phyloP scores from a whole-genome alignment of 345 rosid genomes.

The Eucalyptus marginata region DNA sequence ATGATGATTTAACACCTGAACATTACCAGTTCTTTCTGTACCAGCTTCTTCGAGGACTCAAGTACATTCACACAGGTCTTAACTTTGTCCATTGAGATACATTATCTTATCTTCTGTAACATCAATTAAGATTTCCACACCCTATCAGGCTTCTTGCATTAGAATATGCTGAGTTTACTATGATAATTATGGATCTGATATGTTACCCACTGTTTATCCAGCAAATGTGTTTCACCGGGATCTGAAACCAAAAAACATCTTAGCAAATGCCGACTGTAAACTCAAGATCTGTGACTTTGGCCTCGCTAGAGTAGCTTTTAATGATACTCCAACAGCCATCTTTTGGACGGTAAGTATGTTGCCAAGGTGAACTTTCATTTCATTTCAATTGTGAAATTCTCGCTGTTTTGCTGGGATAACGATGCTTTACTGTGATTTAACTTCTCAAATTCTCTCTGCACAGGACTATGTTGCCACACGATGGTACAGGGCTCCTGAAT shows the following conservation, averaged over 20 bases:
- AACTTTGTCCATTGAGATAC: not conserved
- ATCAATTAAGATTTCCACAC: not conserved
- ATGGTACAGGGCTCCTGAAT: conserved; percentile 96
- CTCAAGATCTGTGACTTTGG: conserved; percentile 98
- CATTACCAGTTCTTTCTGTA: conserved; percentile 90
- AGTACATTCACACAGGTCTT: conserved; percentile 91
- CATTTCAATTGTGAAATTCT: not conserved
- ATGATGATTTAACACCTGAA: conserved; percentile 86
- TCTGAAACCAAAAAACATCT: conserved; percentile 84
- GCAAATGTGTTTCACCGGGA: conserved; percentile 96
- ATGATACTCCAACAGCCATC: conserved; percentile 88
- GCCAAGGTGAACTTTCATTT: not conserved
- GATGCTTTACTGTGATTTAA: not conserved
- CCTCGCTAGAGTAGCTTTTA: conserved; percentile 93
- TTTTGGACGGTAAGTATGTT: conserved; percentile 71
- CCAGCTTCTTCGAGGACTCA: conserved; percentile 92
- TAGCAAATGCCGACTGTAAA: conserved; percentile 95
- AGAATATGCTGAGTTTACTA: not conserved
- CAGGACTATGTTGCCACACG: conserved; percentile 97
- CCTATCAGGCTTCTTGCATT: not conserved
- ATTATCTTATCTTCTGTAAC: not conserved
- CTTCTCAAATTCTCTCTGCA: not conserved
- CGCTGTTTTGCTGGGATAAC: not conserved
- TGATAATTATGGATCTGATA: not conserved
- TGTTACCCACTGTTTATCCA: conserved; percentile 2